Conservation (phyloP, 345 rosid genomes). For the Gossypium mustelinum region DNA sequence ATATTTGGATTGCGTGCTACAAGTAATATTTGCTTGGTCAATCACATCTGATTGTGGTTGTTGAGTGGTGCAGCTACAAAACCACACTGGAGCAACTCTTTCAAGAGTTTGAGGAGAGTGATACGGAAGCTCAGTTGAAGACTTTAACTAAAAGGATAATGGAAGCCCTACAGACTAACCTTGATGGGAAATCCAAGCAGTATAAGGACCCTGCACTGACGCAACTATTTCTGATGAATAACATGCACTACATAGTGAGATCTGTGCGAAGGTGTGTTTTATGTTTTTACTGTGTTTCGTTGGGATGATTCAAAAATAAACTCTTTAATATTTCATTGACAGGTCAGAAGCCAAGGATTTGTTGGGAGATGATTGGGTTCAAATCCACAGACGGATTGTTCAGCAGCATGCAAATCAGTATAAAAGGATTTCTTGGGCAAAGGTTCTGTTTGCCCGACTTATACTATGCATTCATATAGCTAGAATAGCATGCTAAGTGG, state of each 20-base stretch:
- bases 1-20: background rate
- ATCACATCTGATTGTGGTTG: background rate
- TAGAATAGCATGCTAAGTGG: constrained; percentile 13
- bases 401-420: constrained; percentile 98
- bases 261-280: constrained; percentile 76
- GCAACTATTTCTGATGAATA: constrained; percentile 95
- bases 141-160: constrained; percentile 73
- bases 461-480: background rate
- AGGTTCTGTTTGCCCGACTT: constrained; percentile 41
- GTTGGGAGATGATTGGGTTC: constrained; percentile 98
- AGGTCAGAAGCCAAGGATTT: constrained; percentile 97
- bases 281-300: constrained; percentile 6
- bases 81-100: constrained; percentile 80
- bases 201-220: constrained; percentile 91
- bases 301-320: background rate
- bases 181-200: constrained; percentile 94
- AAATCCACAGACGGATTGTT: constrained; percentile 88
- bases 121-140: constrained; percentile 45
- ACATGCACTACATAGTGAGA: constrained; percentile 94
- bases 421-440: constrained; percentile 95
- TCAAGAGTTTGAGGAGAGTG: constrained; percentile 60
- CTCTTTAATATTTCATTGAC: constrained; percentile 19
- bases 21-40: background rate
- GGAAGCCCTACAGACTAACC: constrained; percentile 82
- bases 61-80: constrained; percentile 56